phyloP scores from a whole-genome alignment of 2,329 filamentous ascomycete species.

The Fusarium kyushuense region DNA sequence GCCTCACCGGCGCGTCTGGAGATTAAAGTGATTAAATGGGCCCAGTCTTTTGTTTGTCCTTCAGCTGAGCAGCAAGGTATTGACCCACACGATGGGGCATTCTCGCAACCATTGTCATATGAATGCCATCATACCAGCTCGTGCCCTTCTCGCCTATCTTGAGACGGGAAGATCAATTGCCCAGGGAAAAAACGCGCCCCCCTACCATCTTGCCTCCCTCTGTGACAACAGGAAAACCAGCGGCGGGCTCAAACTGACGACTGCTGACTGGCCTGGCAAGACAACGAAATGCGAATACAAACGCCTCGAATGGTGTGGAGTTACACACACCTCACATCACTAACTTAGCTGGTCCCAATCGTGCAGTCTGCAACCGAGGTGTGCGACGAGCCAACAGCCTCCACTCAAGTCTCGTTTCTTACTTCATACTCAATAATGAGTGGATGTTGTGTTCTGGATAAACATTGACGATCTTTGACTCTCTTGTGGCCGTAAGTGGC shows the following conservation, averaged over 20 bases:
- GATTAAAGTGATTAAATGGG: conserved; percentile 45
- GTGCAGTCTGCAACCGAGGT: conserved; percentile 8
- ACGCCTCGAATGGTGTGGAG: conserved; percentile 15
- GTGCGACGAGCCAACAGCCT: conserved; percentile 5
- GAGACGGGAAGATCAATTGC: conserved; percentile 45
- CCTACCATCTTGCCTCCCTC: conserved; percentile 30
- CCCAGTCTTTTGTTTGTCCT: conserved; percentile 38
- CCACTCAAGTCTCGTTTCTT: not conserved
- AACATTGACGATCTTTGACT: conserved; percentile 1
- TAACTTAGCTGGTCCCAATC: conserved; percentile 1
- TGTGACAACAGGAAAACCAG: conserved; percentile 15
- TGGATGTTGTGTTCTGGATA: not conserved
- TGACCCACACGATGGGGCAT: not conserved
- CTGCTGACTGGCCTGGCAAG: conserved; percentile 1
- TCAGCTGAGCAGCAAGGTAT: conserved; percentile 22
- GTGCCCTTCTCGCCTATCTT: conserved; percentile 46
- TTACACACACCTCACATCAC: conserved; percentile 34
- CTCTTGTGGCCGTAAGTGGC: not conserved
- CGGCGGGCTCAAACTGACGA: conserved; percentile 2
- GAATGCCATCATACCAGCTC: conserved; percentile 27
- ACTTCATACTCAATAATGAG: conserved; percentile 2
- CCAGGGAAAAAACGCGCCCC: conserved; percentile 38
- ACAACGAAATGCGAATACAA: not conserved
- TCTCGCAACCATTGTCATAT: not conserved
- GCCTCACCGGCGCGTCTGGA: conserved; percentile 45